These are phyloP conservation scores for Phytophthora citrophthora DNA, from an alignment of 352 stramenopile species.

Conservation along the genomic window DNA sequence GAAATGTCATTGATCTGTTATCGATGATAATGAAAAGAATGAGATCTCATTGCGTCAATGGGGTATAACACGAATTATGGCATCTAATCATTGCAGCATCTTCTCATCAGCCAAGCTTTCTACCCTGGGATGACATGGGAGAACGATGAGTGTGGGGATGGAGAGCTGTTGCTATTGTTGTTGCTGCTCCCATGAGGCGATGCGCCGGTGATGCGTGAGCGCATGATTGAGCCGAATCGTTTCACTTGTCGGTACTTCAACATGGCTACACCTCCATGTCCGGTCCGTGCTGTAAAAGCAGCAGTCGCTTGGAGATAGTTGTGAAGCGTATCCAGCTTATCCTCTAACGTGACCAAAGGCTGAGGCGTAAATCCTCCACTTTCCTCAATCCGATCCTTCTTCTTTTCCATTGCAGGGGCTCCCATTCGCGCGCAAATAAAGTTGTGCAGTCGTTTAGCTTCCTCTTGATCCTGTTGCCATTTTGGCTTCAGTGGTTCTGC, in stretches of 20 bases:
- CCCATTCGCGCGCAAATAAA: slow-evolving; percentile 76
- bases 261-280: slow-evolving; percentile 38
- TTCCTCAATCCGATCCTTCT: slow-evolving; percentile 39
- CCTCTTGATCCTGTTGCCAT: slow-evolving; percentile 61
- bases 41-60: no score
- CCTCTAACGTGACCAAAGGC: slow-evolving; percentile 48
- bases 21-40: no score
- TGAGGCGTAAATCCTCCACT: slow-evolving; percentile 56
- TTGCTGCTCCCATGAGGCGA: background rate
- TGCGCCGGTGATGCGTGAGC: slow-evolving; percentile 35
- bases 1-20: no score
- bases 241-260: slow-evolving; percentile 73
- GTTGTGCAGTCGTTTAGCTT: slow-evolving; percentile 58
- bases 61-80: no score
- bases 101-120: background rate
- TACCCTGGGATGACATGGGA: slow-evolving; percentile 22
- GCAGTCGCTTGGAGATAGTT: slow-evolving; percentile 58
- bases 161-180: slow-evolving; percentile 1
- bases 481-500: slow-evolving; percentile 5
- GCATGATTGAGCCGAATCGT: slow-evolving; percentile 70
- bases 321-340: slow-evolving; percentile 71
- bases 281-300: slow-evolving; percentile 8
- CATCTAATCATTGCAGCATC: no score
- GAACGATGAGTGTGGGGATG: slow-evolving; percentile 20
- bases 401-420: slow-evolving; percentile 21